Conservation (phyloP, 2,329 filamentous ascomycete genomes). For the Pestalotiopsis sp. region DNA sequence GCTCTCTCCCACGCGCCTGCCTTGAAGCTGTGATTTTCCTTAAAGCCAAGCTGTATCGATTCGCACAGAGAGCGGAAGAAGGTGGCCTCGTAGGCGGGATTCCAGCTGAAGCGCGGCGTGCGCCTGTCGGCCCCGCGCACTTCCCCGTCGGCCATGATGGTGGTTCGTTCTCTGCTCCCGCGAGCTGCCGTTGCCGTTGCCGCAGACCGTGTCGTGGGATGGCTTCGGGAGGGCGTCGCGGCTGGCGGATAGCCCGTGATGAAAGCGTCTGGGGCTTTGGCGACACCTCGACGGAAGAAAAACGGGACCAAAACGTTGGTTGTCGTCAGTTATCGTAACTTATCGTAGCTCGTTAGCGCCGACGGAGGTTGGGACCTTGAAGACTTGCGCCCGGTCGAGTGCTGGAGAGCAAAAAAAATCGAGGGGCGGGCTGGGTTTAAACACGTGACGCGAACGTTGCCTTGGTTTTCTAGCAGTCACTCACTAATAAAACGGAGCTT, state of each 20-base stretch:
- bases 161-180: background rate
- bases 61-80: slow-evolving; percentile 65
- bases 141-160: slow-evolving; percentile 34
- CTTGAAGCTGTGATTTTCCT: slow-evolving; percentile 64
- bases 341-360: slow-evolving; percentile 5
- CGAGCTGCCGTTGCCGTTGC: background rate
- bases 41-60: slow-evolving; percentile 57
- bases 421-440: background rate
- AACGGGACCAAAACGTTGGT: background rate
- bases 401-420: background rate
- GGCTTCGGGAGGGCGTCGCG: background rate
- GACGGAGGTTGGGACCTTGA: background rate
- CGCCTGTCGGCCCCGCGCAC: slow-evolving; percentile 32
- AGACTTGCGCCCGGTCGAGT: background rate
- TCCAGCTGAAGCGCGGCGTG: slow-evolving; percentile 62
- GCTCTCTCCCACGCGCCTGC: slow-evolving; percentile 63
- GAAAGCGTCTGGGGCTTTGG: background rate
- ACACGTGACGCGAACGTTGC: background rate
- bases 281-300: background rate
- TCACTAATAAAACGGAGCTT: background rate
- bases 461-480: background rate
- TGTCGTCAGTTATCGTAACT: slow-evolving; percentile 7
- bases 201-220: background rate
- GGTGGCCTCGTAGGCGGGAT: slow-evolving; percentile 58
- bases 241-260: background rate